Percentiles rank a stretch among this genome's conserved stretches.
Evolutionary conservation across 2,329 filamentous ascomycete species (phyloP).

Genomic region (Apiospora arundinis): DNA sequence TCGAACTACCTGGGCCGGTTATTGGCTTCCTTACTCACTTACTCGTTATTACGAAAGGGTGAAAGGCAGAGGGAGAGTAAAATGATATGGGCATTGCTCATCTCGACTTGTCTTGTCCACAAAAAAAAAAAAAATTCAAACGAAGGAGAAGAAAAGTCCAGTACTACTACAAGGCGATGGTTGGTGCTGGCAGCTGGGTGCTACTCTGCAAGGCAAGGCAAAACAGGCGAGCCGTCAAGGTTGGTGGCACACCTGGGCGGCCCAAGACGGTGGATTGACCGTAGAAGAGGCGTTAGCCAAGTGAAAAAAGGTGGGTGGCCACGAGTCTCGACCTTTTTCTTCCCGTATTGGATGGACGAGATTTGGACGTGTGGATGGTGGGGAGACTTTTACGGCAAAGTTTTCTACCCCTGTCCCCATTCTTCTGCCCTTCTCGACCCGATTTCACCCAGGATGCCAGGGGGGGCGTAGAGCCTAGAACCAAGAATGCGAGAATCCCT

Average conservation of each 20-base stretch:
- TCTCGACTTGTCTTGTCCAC: neutral
- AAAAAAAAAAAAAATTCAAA: neutral
- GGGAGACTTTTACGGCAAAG: conserved; percentile 8
- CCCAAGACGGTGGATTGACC: conserved; percentile 15
- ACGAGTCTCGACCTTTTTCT: conserved; percentile 12
- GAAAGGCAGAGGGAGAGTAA: neutral
- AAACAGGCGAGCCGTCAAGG: neutral
- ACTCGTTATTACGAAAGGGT: neutral
- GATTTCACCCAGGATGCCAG: neutral
- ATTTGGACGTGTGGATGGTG: neutral
- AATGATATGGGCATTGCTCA: neutral
- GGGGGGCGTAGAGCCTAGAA: conserved; percentile 3
- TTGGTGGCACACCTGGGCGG: conserved; percentile 13
- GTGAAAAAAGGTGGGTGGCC: conserved; percentile 1
- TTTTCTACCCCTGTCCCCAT: conserved; percentile 15
- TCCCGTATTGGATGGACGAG: conserved; percentile 10
- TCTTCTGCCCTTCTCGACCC: neutral
- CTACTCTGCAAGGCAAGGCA: neutral
- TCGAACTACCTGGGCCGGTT: neutral
- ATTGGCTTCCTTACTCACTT: neutral
- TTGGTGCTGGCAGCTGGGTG: no score
- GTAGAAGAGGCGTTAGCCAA: neutral
- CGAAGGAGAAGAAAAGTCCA: neutral
- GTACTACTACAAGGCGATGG: neutral
- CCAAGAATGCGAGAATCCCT: neutral